Evolutionary conservation across 2,329 filamentous ascomycete species (phyloP).

Genomic region (Aspergillus nomiae): DNA sequence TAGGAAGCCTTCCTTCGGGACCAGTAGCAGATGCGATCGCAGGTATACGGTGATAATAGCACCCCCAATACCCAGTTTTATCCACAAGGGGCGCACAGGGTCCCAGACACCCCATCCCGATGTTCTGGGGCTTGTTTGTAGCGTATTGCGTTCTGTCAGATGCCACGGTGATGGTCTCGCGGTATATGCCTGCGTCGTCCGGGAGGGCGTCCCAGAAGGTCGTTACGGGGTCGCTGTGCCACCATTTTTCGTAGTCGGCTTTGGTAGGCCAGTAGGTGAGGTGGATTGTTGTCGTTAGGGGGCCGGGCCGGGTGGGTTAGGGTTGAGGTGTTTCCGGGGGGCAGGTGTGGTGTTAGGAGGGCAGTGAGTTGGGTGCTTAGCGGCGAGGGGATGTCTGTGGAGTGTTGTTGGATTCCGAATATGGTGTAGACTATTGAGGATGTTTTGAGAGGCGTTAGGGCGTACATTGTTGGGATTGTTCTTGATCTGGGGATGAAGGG

Average conservation of each 20-base stretch:
- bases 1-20: not conserved
- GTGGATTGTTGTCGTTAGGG: conserved; percentile 20
- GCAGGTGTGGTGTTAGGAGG: conserved; percentile 7
- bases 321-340: conserved; percentile 9
- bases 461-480: conserved; percentile 1
- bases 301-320: conserved; percentile 20
- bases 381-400: not conserved
- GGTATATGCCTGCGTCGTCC: conserved; percentile 16
- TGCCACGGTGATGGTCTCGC: conserved; percentile 18
- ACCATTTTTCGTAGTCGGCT: conserved; percentile 15
- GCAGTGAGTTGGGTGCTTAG: conserved; percentile 4
- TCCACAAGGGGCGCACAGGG: not conserved
- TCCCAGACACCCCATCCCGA: conserved; percentile 15
- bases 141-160: conserved; percentile 12
- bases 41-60: conserved; percentile 16
- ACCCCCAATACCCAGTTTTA: conserved; percentile 24
- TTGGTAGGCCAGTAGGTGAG: conserved; percentile 18
- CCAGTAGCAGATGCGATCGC: not conserved
- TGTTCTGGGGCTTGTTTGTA: conserved; percentile 8
- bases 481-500: not conserved
- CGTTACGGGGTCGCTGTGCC: conserved; percentile 10
- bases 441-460: not conserved
- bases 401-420: conserved; percentile 19
- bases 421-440: conserved; percentile 9
- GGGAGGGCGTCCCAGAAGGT: conserved; percentile 19